A percentile compares a stretch with the other conserved stretches of the same genome.
phyloP scores from a whole-genome alignment of 192 early-diverging fungal genomes.

The Backusella sp. region DNA sequence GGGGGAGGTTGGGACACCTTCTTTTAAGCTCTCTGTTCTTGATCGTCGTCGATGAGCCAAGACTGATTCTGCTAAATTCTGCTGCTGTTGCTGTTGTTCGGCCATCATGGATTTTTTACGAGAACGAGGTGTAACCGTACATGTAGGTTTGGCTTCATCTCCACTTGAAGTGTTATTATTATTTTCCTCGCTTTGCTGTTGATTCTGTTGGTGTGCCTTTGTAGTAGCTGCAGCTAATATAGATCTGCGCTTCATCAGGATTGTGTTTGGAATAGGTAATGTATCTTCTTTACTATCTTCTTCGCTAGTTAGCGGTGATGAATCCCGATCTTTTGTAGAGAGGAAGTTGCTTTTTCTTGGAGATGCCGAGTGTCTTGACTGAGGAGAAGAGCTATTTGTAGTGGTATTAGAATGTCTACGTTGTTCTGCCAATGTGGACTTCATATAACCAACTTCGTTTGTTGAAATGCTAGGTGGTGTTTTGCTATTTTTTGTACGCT shows the following conservation, averaged over 20 bases:
- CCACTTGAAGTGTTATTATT: background rate
- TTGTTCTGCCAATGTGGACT: conserved; percentile 8
- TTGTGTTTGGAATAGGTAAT: background rate
- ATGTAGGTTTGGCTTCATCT: background rate
- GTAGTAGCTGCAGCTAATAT: conserved; percentile 5
- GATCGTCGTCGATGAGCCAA: conserved; percentile 15
- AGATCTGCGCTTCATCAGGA: background rate
- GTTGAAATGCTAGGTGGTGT: background rate
- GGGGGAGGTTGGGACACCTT: conserved; percentile 25
- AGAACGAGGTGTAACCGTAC: background rate
- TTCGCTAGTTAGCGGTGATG: conserved; percentile 1
- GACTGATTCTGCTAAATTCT: background rate
- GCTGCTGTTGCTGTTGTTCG: background rate
- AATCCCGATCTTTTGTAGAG: background rate
- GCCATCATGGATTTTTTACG: background rate
- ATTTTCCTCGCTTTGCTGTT: background rate
- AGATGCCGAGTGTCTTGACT: background rate
- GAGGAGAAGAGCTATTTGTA: background rate
- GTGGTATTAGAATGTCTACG: conserved; percentile 15
- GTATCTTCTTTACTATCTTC: conserved; percentile 5
- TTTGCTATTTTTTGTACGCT: background rate
- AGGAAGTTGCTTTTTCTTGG: background rate
- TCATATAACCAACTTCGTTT: conserved; percentile 12
- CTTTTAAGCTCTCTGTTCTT: conserved; percentile 30
- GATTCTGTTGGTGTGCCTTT: background rate